Percentiles rank a stretch among this genome's conserved stretches.
Evolutionary conservation across 495 filamentous ascomycete genomes (phyloP).

Genomic region (Penicillium parvum): DNA sequence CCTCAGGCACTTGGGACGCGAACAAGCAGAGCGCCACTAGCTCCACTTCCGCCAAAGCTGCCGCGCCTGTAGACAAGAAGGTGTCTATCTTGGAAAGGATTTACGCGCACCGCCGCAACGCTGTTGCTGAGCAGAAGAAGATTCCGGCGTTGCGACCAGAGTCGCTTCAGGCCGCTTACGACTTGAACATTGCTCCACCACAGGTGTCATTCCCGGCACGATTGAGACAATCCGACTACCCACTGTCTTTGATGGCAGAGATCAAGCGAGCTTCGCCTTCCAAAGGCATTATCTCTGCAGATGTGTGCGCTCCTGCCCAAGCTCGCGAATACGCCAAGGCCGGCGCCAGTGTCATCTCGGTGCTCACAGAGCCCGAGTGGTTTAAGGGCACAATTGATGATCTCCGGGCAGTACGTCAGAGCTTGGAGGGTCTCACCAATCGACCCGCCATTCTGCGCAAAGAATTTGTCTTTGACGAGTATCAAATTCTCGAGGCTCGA

Average conservation of each 20-base stretch:
- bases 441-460: slow-evolving; percentile 89
- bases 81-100: slow-evolving; percentile 86
- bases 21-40: slow-evolving; percentile 49
- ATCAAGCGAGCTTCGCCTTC: slow-evolving; percentile 96
- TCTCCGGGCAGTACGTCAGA: slow-evolving; percentile 79
- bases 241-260: slow-evolving; percentile 87
- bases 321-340: slow-evolving; percentile 89
- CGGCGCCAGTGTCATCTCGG: slow-evolving; percentile 93
- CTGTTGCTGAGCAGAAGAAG: slow-evolving; percentile 77
- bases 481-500: slow-evolving; percentile 93
- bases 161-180: slow-evolving; percentile 84
- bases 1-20: slow-evolving; percentile 84
- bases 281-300: slow-evolving; percentile 87
- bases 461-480: slow-evolving; percentile 97
- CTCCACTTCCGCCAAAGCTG: slow-evolving; percentile 14
- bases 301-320: slow-evolving; percentile 83
- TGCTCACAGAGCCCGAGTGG: slow-evolving; percentile 96
- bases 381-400: slow-evolving; percentile 98
- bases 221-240: slow-evolving; percentile 73
- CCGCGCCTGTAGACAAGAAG: slow-evolving; percentile 50
- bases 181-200: slow-evolving; percentile 78
- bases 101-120: slow-evolving; percentile 74
- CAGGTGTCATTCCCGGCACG: slow-evolving; percentile 78
- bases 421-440: slow-evolving; percentile 83
- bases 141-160: slow-evolving; percentile 77